A percentile compares a stretch with the other conserved stretches of the same genome.
These are phyloP conservation scores for Boletus rufocinnamomeus DNA, from an alignment of 768 basidiomycete species.

Conservation along the genomic window DNA sequence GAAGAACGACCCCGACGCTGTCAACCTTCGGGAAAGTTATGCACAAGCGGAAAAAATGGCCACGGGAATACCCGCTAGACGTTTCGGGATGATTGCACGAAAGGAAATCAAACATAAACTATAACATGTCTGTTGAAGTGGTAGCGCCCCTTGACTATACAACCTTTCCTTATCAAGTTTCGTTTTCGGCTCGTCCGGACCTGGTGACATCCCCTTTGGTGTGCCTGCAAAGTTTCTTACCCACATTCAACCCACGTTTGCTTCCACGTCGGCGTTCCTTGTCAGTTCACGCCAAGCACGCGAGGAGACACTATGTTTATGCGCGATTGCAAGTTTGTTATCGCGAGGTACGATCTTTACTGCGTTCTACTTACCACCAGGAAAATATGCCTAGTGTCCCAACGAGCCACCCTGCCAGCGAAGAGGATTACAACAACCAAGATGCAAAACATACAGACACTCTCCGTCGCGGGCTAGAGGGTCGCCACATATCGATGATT, in stretches of 20 bases:
- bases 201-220: not conserved
- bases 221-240: not conserved
- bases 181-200: not conserved
- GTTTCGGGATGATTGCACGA: conserved; percentile 57
- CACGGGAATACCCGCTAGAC: conserved; percentile 55
- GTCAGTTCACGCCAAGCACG: not conserved
- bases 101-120: conserved; percentile 71
- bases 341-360: not conserved
- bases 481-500: conserved; percentile 62
- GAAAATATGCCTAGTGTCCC: not conserved
- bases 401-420: not conserved
- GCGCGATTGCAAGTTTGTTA: not conserved
- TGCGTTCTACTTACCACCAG: not conserved
- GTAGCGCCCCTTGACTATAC: not conserved
- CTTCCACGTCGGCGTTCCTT: not conserved
- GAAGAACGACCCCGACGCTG: conserved; percentile 62
- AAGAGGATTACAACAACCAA: conserved; percentile 28
- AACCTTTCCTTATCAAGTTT: not conserved
- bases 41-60: conserved; percentile 67
- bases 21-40: conserved; percentile 69
- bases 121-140: conserved; percentile 25
- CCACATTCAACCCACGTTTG: not conserved
- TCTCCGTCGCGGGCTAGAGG: conserved; percentile 53
- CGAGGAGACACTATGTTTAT: not conserved
- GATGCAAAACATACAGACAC: conserved; percentile 22